Evolutionary conservation across 2,329 filamentous ascomycete genomes (phyloP), one percentile per base, ranked within the genome.

Genomic region (Fusarium nematophilum): DNA sequence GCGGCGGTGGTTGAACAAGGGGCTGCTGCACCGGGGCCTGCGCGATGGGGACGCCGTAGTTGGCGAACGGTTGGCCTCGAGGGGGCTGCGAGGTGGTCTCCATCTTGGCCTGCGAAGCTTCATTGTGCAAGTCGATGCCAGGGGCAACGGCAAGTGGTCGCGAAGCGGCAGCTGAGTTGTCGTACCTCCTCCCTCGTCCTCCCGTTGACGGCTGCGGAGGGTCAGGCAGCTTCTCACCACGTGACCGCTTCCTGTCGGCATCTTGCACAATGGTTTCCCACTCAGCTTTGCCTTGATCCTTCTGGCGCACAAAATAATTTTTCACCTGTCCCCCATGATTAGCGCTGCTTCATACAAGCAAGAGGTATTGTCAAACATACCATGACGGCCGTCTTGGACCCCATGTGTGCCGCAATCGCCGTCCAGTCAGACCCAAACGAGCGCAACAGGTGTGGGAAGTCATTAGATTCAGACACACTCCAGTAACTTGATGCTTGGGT

Each of bases 321-420:
- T 89, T 89, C 18, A 90, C 86, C 86, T 89, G 68, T 64, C 14
- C 52, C 39, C 29, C 7, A 11, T n/a, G 23, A 33, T 68, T 49
- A 69, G 58, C 21, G 46, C 15, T 29, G n/a, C 17, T 9, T 43
- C 9, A 9, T 1, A 25, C 6, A 14, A 42, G 26, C 5, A 14
- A 29, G 10, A n/a, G 49, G n/a, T n/a, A n/a, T 36, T 39, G 42
- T 37, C 43, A 48, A 65, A 71, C 82, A 73, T 80, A 91, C 91
- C 91, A 95, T 95, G n/a, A 90, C 90, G 51, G 89, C 84, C 14
- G 91, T 94, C 76, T 94, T 94, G 5, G 90, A 92, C 43, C 89
- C 88, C 89, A 95, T 93, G 67, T 92, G 87, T 45, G 81, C 81
- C 33, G 91, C 89, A 74, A 94, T 94, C 5, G 84, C 85, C 42